phyloP scores from a whole-genome alignment of 495 filamentous ascomycete genomes.

The Cryomyces minteri region DNA sequence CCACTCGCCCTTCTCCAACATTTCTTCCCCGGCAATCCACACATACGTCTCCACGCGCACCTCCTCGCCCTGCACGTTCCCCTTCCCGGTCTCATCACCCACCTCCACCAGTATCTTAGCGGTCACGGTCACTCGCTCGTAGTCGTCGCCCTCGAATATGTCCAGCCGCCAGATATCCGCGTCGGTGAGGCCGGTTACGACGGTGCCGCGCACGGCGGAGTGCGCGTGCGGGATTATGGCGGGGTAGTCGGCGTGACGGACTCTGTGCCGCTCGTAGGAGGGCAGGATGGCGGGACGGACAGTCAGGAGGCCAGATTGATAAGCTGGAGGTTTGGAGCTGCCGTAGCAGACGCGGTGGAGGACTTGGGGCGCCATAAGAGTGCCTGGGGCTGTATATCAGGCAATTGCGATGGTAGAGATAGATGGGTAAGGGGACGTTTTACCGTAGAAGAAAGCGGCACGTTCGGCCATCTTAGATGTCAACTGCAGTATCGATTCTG shows the following conservation, averaged over 20 bases:
- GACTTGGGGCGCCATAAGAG: slow-evolving; percentile 62
- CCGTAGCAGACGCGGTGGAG: slow-evolving; percentile 72
- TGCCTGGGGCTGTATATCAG: slow-evolving; percentile 17
- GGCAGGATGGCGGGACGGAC: slow-evolving; percentile 62
- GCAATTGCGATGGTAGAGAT: neutral
- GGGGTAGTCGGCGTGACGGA: slow-evolving; percentile 58
- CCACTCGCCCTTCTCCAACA: slow-evolving; percentile 58
- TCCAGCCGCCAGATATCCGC: slow-evolving; percentile 64
- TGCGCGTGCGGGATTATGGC: slow-evolving; percentile 39
- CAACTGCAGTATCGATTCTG: too few species aligned
- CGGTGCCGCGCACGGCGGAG: slow-evolving; percentile 54
- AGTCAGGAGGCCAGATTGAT: slow-evolving; percentile 33
- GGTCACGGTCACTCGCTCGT: slow-evolving; percentile 31
- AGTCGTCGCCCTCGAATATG: slow-evolving; percentile 64
- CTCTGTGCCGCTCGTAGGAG: slow-evolving; percentile 49
- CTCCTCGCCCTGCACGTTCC: slow-evolving; percentile 32
- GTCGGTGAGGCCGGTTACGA: slow-evolving; percentile 60
- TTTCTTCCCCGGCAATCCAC: slow-evolving; percentile 28
- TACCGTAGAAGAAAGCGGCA: slow-evolving; percentile 50
- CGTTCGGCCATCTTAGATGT: slow-evolving; percentile 8
- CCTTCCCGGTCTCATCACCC: slow-evolving; percentile 16
- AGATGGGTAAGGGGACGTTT: neutral
- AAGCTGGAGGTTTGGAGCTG: slow-evolving; percentile 22
- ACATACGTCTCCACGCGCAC: slow-evolving; percentile 62
- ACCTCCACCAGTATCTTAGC: slow-evolving; percentile 15